phyloP scores from a whole-genome alignment of 1,284 basidiomycete genomes.

The Boletellus dicymbophilus region DNA sequence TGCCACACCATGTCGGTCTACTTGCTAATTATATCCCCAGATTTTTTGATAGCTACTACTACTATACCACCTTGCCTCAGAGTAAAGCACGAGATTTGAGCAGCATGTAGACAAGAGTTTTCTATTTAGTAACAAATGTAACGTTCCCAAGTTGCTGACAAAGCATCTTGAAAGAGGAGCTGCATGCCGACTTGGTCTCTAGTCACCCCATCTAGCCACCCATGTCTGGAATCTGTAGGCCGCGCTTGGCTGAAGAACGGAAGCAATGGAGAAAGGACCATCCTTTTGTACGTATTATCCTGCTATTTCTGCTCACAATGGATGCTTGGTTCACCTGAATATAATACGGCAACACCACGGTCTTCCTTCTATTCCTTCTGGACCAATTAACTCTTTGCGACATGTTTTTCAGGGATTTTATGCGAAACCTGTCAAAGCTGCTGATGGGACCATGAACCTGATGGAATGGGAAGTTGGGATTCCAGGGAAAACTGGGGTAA shows the following conservation, averaged over 20 bases:
- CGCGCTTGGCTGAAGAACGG: conserved; percentile 91
- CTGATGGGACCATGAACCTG: conserved; percentile 94
- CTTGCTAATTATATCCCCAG: too few relatives aligned
- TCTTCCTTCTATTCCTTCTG: conserved; percentile 1
- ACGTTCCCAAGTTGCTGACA: conserved; percentile 32
- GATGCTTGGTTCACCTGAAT: conserved; percentile 2
- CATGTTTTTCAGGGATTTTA: conserved; percentile 81
- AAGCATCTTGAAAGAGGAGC: conserved; percentile 16
- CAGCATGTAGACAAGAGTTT: too few relatives aligned
- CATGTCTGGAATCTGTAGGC: conserved; percentile 84
- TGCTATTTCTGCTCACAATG: background rate
- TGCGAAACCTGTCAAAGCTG: conserved; percentile 86
- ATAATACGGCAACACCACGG: background rate
- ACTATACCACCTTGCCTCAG: too few relatives aligned
- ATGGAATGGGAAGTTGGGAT: conserved; percentile 99
- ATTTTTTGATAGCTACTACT: too few relatives aligned
- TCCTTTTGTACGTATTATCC: conserved; percentile 80
- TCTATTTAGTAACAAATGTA: too few relatives aligned
- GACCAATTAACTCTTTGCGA: conserved; percentile 5
- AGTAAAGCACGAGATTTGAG: too few relatives aligned
- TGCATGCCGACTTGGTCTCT: too few relatives aligned
- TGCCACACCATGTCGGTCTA: too few relatives aligned
- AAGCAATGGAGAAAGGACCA: conserved; percentile 99
- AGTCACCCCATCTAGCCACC: conserved; percentile 4
- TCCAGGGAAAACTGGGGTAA: conserved; percentile 81